phyloP scores from a whole-genome alignment of 345 rosid genomes.

The Physaria fendleri region DNA sequence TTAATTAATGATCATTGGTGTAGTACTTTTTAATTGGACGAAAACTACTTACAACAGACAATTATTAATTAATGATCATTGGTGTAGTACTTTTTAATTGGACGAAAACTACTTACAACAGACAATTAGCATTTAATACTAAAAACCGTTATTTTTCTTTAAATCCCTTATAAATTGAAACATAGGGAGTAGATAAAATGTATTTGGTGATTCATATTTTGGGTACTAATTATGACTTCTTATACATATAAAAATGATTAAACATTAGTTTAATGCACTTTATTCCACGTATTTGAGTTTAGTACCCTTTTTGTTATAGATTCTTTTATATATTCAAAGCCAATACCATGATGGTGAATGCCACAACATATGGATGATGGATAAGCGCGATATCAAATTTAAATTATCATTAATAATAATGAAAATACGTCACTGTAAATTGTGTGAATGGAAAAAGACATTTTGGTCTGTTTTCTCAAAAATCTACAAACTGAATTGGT shows the following conservation, averaged over 20 bases:
- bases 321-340: background rate
- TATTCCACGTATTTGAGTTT: background rate
- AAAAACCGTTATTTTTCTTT: no score
- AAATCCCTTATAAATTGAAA: no score
- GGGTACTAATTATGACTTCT: background rate
- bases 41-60: no score
- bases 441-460: slow-evolving; percentile 10
- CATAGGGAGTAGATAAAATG: no score
- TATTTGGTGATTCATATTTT: background rate
- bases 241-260: background rate
- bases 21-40: no score
- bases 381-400: background rate
- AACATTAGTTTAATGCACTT: background rate
- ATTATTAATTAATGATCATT: no score
- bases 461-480: background rate
- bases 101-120: no score
- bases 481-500: no score
- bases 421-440: slow-evolving; percentile 9
- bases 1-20: no score
- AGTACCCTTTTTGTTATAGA: background rate
- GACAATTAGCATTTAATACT: no score
- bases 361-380: background rate
- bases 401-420: background rate
- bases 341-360: background rate
- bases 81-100: no score